Evolutionary conservation across 1,139 yeast genomes (phyloP).

Genomic region (Lodderomyces margitis): DNA sequence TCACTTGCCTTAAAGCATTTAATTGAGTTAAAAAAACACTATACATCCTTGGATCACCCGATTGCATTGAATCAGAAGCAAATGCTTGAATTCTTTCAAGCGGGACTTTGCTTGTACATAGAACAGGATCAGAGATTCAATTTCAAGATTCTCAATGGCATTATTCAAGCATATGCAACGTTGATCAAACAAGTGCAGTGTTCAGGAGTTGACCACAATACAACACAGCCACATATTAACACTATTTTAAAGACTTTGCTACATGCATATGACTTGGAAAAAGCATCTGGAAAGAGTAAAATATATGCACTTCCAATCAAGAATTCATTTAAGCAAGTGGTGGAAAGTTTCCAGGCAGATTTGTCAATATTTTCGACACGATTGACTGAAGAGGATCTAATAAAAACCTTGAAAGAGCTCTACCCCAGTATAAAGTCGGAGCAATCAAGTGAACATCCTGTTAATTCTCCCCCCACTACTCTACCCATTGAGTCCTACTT

Average conservation of each 20-base stretch:
- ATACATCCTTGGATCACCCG: background rate
- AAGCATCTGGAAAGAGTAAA: background rate
- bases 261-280: background rate
- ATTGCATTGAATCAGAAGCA: background rate
- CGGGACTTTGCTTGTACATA: background rate
- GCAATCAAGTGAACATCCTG: background rate
- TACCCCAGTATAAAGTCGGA: background rate
- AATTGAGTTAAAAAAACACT: background rate
- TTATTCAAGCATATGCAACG: background rate
- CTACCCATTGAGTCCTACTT: slow-evolving; percentile 17
- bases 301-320: background rate
- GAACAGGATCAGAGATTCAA: background rate
- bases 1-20: background rate
- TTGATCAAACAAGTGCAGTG: background rate
- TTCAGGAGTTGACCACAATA: background rate
- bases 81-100: background rate
- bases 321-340: background rate
- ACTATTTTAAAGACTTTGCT: background rate
- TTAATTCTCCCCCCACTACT: background rate
- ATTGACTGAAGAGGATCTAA: background rate
- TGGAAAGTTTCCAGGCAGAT: background rate
- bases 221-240: background rate
- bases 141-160: background rate
- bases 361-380: background rate
- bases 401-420: background rate